Evolutionary conservation across 768 basidiomycete genomes (phyloP), one percentile per base, ranked within the genome.

Genomic region (Polyporus arcularius): DNA sequence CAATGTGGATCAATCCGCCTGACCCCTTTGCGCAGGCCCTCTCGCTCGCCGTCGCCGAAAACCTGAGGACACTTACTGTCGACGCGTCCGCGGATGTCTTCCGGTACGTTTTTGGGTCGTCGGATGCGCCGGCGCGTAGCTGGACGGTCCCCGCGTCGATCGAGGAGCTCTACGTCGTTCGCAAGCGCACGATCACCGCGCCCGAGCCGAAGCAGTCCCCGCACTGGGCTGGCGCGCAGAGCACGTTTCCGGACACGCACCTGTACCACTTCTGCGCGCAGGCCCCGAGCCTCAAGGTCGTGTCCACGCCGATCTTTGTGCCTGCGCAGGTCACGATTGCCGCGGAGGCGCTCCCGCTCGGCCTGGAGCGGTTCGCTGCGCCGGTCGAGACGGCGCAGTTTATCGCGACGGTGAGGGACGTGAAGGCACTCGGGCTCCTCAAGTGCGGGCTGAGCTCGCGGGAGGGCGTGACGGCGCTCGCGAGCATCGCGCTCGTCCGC

Each of bases 41-140:
- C 43, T 59, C 65, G 26, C 75, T 81, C 41, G 76, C 73, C 21
- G 72, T 73, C 38, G 79, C 73, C 0, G 65, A 69, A 11, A 70
- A 72, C 3, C 72, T 82, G 18, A 75, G 72, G 14, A 69, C 72
- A n/a, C 68, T 82, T n/a, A 75, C 74, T 49, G 72, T 82, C 50
- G 80, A 82, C 65, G 77, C 73, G 68, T 76, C 73, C 1, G 76
- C 76, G 18, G 74, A 76, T 46, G 73, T 79, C 16, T 74, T 79
- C 65, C 70, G 70, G 16, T 66, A 66, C 45, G 73, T 67, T n/a
- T 67, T 53, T 46, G 49, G 47, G 11, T 64, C 61, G 21, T 66
- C 55, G 53, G 59, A 61, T 35, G 55, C 57, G 9, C 51, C 42
- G 16, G n/a, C 40, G 26, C 65, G 55, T 5, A 53, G 53, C 12